A percentile compares a stretch with the other conserved stretches of the same genome.
Evolutionary conservation across 345 rosid species (phyloP).

Genomic region (Eucalyptus paniculata): DNA sequence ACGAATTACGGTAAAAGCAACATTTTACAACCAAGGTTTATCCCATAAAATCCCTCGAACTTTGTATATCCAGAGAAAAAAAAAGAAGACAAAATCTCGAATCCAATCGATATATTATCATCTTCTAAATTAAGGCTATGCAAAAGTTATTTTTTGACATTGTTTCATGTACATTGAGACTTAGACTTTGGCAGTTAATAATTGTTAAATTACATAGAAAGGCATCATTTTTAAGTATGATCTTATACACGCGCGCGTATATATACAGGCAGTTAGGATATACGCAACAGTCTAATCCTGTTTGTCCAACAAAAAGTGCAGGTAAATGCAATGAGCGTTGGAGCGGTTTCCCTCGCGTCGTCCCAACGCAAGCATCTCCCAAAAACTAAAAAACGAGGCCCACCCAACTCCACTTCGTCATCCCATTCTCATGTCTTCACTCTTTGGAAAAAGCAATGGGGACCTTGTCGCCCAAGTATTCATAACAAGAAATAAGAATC

Average conservation of each 20-base stretch:
- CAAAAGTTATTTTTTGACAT: not conserved
- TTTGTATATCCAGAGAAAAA: not conserved
- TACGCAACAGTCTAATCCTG: not conserved
- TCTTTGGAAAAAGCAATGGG: not conserved
- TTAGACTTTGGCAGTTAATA: not conserved
- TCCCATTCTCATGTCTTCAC: not conserved
- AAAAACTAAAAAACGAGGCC: not conserved
- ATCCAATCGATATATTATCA: not conserved
- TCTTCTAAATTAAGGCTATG: not conserved
- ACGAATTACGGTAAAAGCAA: not conserved
- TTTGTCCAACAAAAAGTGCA: not conserved
- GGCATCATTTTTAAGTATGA: not conserved
- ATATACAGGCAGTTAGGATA: not conserved
- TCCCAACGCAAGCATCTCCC: not conserved
- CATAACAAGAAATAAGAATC: not conserved
- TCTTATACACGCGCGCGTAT: not conserved
- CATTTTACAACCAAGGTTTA: not conserved
- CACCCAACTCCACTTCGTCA: not conserved
- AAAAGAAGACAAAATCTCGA: not conserved
- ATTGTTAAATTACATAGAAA: not conserved
- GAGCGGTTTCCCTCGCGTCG: not conserved
- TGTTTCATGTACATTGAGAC: not conserved
- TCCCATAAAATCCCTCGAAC: not conserved
- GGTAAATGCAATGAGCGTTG: not conserved
- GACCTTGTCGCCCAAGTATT: not conserved